Percentiles rank a stretch among this genome's conserved stretches.
Evolutionary conservation across 495 filamentous ascomycete genomes (phyloP).

Genomic region (Aspergillus ostianus): DNA sequence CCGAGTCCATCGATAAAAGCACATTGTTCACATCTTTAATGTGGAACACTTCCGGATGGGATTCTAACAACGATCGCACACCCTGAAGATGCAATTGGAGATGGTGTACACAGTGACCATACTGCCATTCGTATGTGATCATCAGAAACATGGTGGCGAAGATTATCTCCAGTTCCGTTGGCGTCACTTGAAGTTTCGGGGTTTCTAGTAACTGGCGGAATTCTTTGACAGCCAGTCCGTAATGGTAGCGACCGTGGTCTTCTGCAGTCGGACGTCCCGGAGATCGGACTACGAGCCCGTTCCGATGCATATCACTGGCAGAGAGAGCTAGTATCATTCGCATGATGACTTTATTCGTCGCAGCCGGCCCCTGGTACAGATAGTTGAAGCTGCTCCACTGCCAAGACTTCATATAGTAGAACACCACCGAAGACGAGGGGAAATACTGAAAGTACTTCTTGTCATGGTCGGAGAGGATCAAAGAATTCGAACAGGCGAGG

Average conservation of each 20-base stretch:
- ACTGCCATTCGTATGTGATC: slow-evolving; percentile 45
- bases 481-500: slow-evolving; percentile 36
- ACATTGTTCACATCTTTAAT: slow-evolving; percentile 36
- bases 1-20: slow-evolving; percentile 25
- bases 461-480: slow-evolving; percentile 36
- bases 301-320: slow-evolving; percentile 43
- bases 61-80: slow-evolving; percentile 38
- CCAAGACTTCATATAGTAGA: slow-evolving; percentile 46
- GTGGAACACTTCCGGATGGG: slow-evolving; percentile 39
- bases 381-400: slow-evolving; percentile 43
- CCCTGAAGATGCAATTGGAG: slow-evolving; percentile 43
- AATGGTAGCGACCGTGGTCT: slow-evolving; percentile 42
- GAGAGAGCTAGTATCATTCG: slow-evolving; percentile 43
- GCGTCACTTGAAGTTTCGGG: slow-evolving; percentile 27
- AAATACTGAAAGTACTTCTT: slow-evolving; percentile 44
- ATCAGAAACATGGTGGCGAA: slow-evolving; percentile 45
- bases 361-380: slow-evolving; percentile 39
- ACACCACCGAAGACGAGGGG: slow-evolving; percentile 40
- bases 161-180: slow-evolving; percentile 35
- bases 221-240: slow-evolving; percentile 42
- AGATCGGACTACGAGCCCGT: slow-evolving; percentile 28
- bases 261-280: slow-evolving; percentile 36
- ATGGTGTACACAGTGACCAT: slow-evolving; percentile 40
- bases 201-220: slow-evolving; percentile 41
- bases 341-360: slow-evolving; percentile 43